Percentiles rank a stretch among this genome's conserved stretches.
phyloP scores from a whole-genome alignment of 2,329 filamentous ascomycete species.

The Periglandula ipomoeae region DNA sequence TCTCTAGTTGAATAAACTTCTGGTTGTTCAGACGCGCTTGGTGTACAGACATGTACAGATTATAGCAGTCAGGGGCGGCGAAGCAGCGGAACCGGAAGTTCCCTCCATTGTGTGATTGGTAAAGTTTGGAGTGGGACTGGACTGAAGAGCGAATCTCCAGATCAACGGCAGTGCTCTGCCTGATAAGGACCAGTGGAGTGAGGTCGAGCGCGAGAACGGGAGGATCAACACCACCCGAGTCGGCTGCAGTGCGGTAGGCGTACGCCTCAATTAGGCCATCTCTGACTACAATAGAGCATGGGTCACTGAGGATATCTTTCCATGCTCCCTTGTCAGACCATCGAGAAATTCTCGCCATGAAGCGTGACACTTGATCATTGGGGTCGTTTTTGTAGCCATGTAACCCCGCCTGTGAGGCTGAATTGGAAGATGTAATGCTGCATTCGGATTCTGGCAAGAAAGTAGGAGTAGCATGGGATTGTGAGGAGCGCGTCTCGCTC shows the following conservation, averaged over 20 bases:
- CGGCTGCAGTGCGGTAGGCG: constrained; percentile 26
- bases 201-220: constrained; percentile 68
- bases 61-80: constrained; percentile 66
- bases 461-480: constrained; percentile 18
- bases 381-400: constrained; percentile 37
- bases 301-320: constrained; percentile 45
- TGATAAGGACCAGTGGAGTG: constrained; percentile 81
- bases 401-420: constrained; percentile 61
- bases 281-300: constrained; percentile 46
- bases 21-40: constrained; percentile 84
- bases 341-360: constrained; percentile 47
- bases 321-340: constrained; percentile 54
- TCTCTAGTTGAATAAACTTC: constrained; percentile 64
- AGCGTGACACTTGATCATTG: constrained; percentile 35
- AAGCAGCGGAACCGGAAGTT: constrained; percentile 89
- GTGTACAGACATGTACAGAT: constrained; percentile 80
- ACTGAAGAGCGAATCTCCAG: constrained; percentile 88
- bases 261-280: constrained; percentile 53
- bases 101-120: constrained; percentile 47
- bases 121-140: constrained; percentile 60
- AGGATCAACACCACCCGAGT: constrained; percentile 22
- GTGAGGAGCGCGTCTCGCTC: constrained; percentile 20
- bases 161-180: constrained; percentile 85
- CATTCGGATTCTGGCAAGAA: constrained; percentile 40
- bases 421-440: constrained; percentile 71